phyloP scores from a whole-genome alignment of 139 green algal species.

The Picochlorum costavermella region DNA sequence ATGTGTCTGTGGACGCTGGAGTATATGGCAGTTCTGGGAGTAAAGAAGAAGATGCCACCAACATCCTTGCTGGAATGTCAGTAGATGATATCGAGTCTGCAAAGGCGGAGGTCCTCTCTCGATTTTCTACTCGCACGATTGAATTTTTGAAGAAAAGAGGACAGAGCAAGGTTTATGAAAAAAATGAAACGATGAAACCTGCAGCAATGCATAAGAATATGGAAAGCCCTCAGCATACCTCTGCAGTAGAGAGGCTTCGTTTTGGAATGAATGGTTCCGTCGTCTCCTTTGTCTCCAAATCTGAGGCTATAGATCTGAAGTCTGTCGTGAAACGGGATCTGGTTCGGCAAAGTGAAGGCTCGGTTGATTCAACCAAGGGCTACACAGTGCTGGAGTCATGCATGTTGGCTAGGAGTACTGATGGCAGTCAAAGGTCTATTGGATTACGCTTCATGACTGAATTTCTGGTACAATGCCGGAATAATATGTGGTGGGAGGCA shows the following conservation, averaged over 20 bases:
- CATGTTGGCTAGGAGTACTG: constrained; percentile 39
- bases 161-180: background rate
- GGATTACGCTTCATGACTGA: constrained; percentile 41
- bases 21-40: background rate
- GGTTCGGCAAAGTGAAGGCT: background rate
- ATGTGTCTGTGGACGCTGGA: background rate
- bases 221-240: too few species aligned
- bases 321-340: background rate
- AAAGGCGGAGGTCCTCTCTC: constrained; percentile 16
- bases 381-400: constrained; percentile 38
- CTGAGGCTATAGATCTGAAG: too few species aligned
- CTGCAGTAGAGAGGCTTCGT: background rate
- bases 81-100: constrained; percentile 21
- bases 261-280: background rate
- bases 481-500: background rate
- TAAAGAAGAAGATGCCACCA: constrained; percentile 22
- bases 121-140: constrained; percentile 6
- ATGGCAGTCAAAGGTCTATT: constrained; percentile 40
- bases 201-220: too few species aligned
- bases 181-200: background rate
- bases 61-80: constrained; percentile 21
- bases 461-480: constrained; percentile 21
- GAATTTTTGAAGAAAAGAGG: constrained; percentile 26
- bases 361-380: background rate
- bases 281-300: too few species aligned